Evolutionary conservation across 202 grass and related monocot genomes (phyloP).

Genomic region (Brachypodium distachyon): DNA sequence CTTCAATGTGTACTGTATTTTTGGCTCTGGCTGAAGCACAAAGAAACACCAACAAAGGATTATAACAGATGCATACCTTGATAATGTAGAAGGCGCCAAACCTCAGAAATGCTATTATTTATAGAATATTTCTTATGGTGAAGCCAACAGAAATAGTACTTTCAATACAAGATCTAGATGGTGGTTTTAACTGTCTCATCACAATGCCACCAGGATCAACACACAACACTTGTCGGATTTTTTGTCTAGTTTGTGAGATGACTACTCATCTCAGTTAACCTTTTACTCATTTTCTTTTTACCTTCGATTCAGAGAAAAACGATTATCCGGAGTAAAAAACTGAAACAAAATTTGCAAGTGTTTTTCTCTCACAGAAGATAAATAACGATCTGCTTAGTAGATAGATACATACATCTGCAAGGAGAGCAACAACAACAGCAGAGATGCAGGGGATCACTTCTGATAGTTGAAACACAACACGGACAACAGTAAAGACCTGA

Average conservation of each 20-base stretch:
- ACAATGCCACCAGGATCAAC: not conserved
- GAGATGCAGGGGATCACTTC: slow-evolving; percentile 99
- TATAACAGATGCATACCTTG: slow-evolving; percentile 4
- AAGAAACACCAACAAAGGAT: slow-evolving; percentile 14
- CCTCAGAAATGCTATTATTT: not conserved
- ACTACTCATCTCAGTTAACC: not conserved
- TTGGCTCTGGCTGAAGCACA: slow-evolving; percentile 81
- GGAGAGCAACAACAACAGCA: slow-evolving; percentile 95
- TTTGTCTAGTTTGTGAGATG: not conserved
- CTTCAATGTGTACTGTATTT: slow-evolving; percentile 93
- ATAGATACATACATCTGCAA: slow-evolving; percentile 65
- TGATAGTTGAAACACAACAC: slow-evolving; percentile 96
- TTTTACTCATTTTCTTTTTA: not conserved
- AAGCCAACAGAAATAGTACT: not conserved
- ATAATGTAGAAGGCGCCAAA: slow-evolving; percentile 3
- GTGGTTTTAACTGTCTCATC: not conserved
- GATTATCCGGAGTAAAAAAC: not conserved
- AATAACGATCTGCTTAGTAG: not conserved
- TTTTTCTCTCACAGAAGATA: not conserved
- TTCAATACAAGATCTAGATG: not conserved
- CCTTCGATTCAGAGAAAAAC: not conserved
- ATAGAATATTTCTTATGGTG: not conserved
- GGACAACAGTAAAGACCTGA: slow-evolving; percentile 82
- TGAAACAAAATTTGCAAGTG: not conserved
- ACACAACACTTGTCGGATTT: not conserved